These are phyloP conservation scores for Xylariales sp. DNA, from an alignment of 2,329 filamentous ascomycete genomes.

Conservation along the genomic window DNA sequence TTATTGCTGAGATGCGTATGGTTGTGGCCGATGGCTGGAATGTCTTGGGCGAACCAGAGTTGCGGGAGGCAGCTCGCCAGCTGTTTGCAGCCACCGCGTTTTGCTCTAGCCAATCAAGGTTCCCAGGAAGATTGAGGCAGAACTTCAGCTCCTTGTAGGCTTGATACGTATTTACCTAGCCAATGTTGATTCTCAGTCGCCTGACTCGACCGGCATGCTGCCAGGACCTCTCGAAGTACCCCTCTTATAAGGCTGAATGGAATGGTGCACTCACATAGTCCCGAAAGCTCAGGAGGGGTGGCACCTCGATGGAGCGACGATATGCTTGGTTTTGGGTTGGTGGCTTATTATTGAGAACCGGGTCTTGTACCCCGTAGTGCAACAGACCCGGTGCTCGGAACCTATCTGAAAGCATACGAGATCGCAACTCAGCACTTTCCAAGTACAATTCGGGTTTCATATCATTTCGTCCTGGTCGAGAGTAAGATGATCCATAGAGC, in stretches of 20 bases:
- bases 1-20: not conserved
- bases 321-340: not conserved
- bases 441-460: too few species aligned
- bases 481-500: not conserved
- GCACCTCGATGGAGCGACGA: not conserved
- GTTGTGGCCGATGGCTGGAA: not conserved
- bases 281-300: not conserved
- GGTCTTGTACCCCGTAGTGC: constrained; percentile 1
- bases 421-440: too few species aligned
- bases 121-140: not conserved
- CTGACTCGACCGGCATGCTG: not conserved
- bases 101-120: not conserved
- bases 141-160: not conserved
- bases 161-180: not conserved
- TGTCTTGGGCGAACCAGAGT: not conserved
- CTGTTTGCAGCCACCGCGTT: not conserved
- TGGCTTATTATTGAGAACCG: not conserved
- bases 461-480: too few species aligned
- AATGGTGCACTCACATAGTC: not conserved
- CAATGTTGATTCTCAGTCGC: too few species aligned
- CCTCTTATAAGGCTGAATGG: too few species aligned
- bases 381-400: not conserved
- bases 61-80: not conserved
- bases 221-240: too few species aligned
- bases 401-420: too few species aligned